A percentile compares a stretch with the other conserved stretches of the same genome.
Conservation (phyloP, 1,284 basidiomycete genomes). For the Rhodotorula sp. region DNA sequence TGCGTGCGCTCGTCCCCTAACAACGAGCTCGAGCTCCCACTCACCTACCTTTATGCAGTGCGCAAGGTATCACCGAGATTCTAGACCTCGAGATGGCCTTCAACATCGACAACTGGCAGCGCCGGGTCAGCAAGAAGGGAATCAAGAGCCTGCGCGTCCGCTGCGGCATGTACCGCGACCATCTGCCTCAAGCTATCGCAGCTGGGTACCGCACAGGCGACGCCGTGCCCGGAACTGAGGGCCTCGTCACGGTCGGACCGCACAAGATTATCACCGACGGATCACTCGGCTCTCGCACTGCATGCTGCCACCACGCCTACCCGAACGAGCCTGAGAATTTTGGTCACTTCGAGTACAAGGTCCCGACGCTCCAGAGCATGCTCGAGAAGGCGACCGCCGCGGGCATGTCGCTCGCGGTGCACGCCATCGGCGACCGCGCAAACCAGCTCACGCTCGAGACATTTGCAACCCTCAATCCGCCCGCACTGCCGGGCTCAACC, state of each 20-base stretch:
- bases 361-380: slow-evolving; percentile 40
- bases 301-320: slow-evolving; percentile 49
- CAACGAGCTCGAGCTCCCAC: background rate
- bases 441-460: slow-evolving; percentile 44
- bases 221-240: slow-evolving; percentile 42
- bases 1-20: slow-evolving; percentile 41
- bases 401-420: slow-evolving; percentile 48
- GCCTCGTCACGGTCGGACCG: slow-evolving; percentile 46
- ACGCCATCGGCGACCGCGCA: slow-evolving; percentile 50
- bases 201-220: slow-evolving; percentile 44
- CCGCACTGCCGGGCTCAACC: slow-evolving; percentile 42
- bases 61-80: slow-evolving; percentile 48
- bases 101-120: slow-evolving; percentile 45
- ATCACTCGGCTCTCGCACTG: slow-evolving; percentile 44
- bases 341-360: slow-evolving; percentile 16
- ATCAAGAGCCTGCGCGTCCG: slow-evolving; percentile 45
- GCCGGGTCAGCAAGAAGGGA: slow-evolving; percentile 41
- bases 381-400: slow-evolving; percentile 40
- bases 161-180: slow-evolving; percentile 48
- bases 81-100: slow-evolving; percentile 50
- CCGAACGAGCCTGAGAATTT: slow-evolving; percentile 28
- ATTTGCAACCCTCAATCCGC: slow-evolving; percentile 33
- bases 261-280: slow-evolving; percentile 46
- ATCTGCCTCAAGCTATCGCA: slow-evolving; percentile 45
- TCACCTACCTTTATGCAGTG: slow-evolving; percentile 25